phyloP scores from a whole-genome alignment of 73 alveolate species.

The Paramecium tetraurelia region DNA sequence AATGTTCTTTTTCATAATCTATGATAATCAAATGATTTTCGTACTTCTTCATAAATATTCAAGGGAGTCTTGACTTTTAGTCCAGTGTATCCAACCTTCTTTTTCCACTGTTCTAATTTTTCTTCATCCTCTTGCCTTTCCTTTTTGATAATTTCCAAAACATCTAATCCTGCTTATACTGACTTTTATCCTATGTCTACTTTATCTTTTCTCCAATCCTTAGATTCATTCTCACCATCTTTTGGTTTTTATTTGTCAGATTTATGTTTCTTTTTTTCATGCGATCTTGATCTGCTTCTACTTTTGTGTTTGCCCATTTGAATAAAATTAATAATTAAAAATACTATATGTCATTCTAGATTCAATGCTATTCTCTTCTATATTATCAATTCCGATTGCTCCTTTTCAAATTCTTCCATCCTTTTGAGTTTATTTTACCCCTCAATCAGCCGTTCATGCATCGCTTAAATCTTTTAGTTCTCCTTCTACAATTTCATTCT shows the following conservation, averaged over 20 bases:
- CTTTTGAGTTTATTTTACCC: not conserved
- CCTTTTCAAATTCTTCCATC: slow-evolving; percentile 16
- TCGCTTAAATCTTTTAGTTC: not conserved
- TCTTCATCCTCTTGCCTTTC: slow-evolving; percentile 48
- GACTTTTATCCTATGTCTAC: not conserved
- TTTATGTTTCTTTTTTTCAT: not conserved
- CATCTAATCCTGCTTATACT: slow-evolving; percentile 38
- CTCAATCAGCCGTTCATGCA: not conserved
- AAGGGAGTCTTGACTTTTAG: not conserved
- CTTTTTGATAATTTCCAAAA: slow-evolving; percentile 11
- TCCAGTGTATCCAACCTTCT: slow-evolving; percentile 41
- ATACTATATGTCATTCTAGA: not conserved
- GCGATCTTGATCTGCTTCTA: slow-evolving; percentile 31
- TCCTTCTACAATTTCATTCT: not conserved
- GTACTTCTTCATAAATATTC: slow-evolving; percentile 38
- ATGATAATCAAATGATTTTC: not conserved
- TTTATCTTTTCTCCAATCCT: slow-evolving; percentile 44
- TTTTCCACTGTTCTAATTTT: slow-evolving; percentile 38
- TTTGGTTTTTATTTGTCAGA: not conserved
- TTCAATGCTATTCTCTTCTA: not conserved
- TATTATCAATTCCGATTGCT: not conserved
- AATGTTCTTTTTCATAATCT: slow-evolving; percentile 38
- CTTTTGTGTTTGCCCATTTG: slow-evolving; percentile 33
- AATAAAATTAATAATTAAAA: too few relatives aligned
- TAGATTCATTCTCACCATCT: not conserved